Base-by-base conservation (phyloP, 257 asterid species). In the Rauvolfia tetraphylla region DNA sequence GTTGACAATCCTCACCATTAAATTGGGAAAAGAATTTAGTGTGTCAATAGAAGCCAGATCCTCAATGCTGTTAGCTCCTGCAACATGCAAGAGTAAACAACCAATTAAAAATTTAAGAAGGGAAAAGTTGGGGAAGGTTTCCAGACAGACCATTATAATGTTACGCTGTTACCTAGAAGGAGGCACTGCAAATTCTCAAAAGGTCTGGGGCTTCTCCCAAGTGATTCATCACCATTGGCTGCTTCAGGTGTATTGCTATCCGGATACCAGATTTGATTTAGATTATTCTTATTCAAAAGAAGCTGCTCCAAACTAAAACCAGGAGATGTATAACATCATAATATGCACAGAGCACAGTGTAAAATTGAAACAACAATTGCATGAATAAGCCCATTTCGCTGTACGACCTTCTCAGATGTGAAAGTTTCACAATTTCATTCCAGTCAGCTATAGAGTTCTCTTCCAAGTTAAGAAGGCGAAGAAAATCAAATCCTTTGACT, bases 251-350 rank as follows among this genome's bases (percentile, higher is more conserved):
- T 63, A 78, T 65, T 81, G 72, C 74, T 76, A 78, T 87, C 89
- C 41, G 96, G 97, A 81, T 91, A 91, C 83, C 92, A 83, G 54
- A 91, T 82, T 68, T 70, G 83, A 57, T 77, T 86, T 79, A 93
- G 54, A 68, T 84, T 76, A 81, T 95, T 95, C 84, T 91, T 88
- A 89, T 90, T 95, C 88, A 95, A 76, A 61, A 87, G 83, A 70
- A 95, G 94, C 91, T 93, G 96, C 84, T 90, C 96, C 92, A 95
- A 88, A 68, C 99, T 95, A 83, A 79, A 82, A 74, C 82, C 56
- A 81, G 53, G 82, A 79, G 56, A 78, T 77, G 12, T 72, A 57
- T 58, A 82, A 71, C 29, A 62, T 25, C 62, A 84, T 46, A 82
- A 61, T 54, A 75, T n/a, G 31, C 67, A 33, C 41, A 48, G n/a